Evolutionary conservation across 2,329 filamentous ascomycete species (phyloP).

Genomic region (Colletotrichum agaves): DNA sequence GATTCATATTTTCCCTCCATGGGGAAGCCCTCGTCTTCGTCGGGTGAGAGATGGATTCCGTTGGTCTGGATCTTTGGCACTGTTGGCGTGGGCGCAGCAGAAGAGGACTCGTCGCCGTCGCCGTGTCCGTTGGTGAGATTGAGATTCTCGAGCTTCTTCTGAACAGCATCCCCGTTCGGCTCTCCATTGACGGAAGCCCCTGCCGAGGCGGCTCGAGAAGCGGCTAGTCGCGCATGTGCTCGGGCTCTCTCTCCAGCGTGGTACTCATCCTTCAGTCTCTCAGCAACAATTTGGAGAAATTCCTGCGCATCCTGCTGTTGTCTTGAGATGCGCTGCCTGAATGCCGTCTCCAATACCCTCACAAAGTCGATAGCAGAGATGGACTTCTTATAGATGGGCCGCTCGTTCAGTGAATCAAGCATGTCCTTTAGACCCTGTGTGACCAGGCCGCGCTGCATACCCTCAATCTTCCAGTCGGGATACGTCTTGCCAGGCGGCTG

Average conservation of each 20-base stretch:
- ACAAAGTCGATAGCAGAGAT: slow-evolving; percentile 91
- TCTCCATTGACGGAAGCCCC: slow-evolving; percentile 38
- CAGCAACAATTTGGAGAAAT: slow-evolving; percentile 92
- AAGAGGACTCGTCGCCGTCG: slow-evolving; percentile 26
- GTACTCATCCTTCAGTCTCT: slow-evolving; percentile 93
- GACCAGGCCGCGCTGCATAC: slow-evolving; percentile 82
- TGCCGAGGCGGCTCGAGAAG: slow-evolving; percentile 35
- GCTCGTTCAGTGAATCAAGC: slow-evolving; percentile 90
- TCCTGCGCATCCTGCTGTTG: slow-evolving; percentile 99
- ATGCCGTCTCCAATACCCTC: slow-evolving; percentile 83
- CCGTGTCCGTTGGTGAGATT: slow-evolving; percentile 35
- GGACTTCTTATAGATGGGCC: slow-evolving; percentile 92
- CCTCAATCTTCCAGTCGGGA: slow-evolving; percentile 70
- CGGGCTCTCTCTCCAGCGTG: slow-evolving; percentile 84
- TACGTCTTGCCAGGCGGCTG: slow-evolving; percentile 56
- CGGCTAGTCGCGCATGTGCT: slow-evolving; percentile 58
- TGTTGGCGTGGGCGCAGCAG: slow-evolving; percentile 32
- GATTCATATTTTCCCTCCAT: slow-evolving; percentile 93
- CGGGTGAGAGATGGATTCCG: slow-evolving; percentile 22
- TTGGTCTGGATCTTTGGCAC: slow-evolving; percentile 34
- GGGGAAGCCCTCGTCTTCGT: slow-evolving; percentile 72
- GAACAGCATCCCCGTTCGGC: slow-evolving; percentile 42
- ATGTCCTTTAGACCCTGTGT: slow-evolving; percentile 92
- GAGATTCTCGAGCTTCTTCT: slow-evolving; percentile 46
- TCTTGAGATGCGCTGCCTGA: slow-evolving; percentile 88